Evolutionary conservation across 306 rosid species (phyloP), one percentile per base, ranked within the genome.

Genomic region (Elaeagnus macrophylla): DNA sequence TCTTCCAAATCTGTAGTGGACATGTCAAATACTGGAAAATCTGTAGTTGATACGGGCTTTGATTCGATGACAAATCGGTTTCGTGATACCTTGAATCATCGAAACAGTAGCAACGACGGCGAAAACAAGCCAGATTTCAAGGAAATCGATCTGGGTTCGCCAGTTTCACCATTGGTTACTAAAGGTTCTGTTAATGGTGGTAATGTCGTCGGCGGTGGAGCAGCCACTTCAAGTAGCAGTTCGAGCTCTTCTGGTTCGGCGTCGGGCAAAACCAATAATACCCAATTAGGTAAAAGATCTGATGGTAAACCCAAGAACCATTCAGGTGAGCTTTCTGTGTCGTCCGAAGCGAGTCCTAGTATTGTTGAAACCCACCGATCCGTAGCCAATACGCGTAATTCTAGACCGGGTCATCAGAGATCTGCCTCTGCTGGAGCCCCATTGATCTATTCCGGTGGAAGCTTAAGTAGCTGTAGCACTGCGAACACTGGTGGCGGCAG

Each of bases 391-490:
- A 37, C 37, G 43, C 71, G 46, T 11, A 65, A 53, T 65, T 65
- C 79, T n/a, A 69, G 57, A 37, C 95, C 94, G 6, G 85, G 78
- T 36, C 97, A 89, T 53, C 80, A 95, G 77, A 79, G 95, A 76
- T 77, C 94, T 38, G 79, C 70, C 17, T 89, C 95, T 12, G 89
- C 95, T 16, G 97, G 95, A 45, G 70, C 78, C 37, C 88, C 95
- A 6, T 59, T 89, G 69, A 81, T 85, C 64, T 85, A 80, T 79
- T 77, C 95, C 3, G 88, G 91, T 1, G 75, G 76, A 48, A 74
- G 55, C 53, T 68, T 72, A 39, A 39, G 61, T 12, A 45, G 57
- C 5, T 3, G 69, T 41, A 60, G 53, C 49, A 53, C 62, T 15
- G 2, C 77, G 39, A 56, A 61, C 41, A 65, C 49, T 56, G 39